These are phyloP conservation scores for Lavandula angustifolia DNA, from an alignment of 257 asterid species.

Conservation along the genomic window DNA sequence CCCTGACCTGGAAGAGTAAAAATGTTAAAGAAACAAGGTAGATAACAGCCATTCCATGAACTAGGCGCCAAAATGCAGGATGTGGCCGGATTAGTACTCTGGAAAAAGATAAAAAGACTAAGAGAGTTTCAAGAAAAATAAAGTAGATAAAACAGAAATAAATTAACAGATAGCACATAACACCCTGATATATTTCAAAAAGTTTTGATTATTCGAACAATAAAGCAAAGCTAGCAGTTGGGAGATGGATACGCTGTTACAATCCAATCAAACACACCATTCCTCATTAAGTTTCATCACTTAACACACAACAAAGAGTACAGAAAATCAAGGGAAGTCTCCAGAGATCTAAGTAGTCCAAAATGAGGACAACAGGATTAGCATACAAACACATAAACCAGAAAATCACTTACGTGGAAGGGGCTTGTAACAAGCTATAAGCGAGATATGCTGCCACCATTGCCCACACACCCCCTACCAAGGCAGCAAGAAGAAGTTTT, in stretches of 20 bases:
- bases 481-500: conserved; percentile 29
- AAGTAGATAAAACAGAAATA: conserved; percentile 11
- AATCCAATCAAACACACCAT: not conserved
- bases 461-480: conserved; percentile 96
- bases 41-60: conserved; percentile 94
- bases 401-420: conserved; percentile 77
- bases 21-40: conserved; percentile 92
- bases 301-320: conserved; percentile 1
- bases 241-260: conserved; percentile 6
- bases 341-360: conserved; percentile 4
- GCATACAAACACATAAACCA: conserved; percentile 7
- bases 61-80: conserved; percentile 97
- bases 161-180: not conserved
- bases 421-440: conserved; percentile 95
- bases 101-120: conserved; percentile 25
- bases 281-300: conserved; percentile 7
- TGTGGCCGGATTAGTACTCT: conserved; percentile 97
- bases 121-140: not conserved
- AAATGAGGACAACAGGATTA: conserved; percentile 16
- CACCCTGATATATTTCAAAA: not conserved
- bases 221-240: conserved; percentile 1
- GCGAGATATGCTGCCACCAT: conserved; percentile 92
- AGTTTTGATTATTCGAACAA: not conserved
- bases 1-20: conserved; percentile 92
- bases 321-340: conserved; percentile 8